Percentiles rank a stretch among this genome's conserved stretches.
Evolutionary conservation across 140 eudicot genomes (phyloP).

Genomic region (Flaveria floridana): DNA sequence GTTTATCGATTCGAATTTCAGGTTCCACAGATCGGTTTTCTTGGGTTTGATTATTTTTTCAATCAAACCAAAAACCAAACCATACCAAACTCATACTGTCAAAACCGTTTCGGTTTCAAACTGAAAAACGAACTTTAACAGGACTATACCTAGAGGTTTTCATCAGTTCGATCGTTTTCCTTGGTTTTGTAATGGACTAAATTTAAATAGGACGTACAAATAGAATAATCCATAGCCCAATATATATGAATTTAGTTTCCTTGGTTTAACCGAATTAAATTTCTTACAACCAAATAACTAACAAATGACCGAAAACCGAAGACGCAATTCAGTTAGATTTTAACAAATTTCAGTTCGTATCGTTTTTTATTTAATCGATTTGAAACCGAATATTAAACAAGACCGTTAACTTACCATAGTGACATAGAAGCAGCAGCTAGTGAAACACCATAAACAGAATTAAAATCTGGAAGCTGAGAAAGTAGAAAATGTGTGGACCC

Average conservation of each 20-base stretch:
- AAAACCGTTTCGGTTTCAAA: neutral
- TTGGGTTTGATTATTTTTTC: neutral
- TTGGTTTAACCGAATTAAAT: neutral
- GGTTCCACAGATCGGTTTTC: neutral
- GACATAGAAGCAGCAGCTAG: conserved; percentile 94
- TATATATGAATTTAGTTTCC: neutral
- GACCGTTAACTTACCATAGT: conserved; percentile 45
- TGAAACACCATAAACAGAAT: conserved; percentile 86
- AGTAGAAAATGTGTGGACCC: conserved; percentile 77
- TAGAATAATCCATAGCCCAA: neutral
- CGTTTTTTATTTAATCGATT: neutral
- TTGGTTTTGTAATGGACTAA: neutral
- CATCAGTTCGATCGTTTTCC: neutral
- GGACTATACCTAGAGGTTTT: neutral
- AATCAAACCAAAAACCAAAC: too few species aligned
- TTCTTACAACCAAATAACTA: neutral
- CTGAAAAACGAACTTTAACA: too few species aligned
- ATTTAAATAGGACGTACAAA: neutral
- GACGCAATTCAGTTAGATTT: neutral
- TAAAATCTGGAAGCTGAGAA: conserved; percentile 86
- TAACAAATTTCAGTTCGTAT: neutral
- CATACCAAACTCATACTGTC: neutral
- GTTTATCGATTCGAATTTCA: neutral
- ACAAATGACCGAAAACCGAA: neutral
- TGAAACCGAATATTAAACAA: neutral